Conservation (phyloP, 192 early-diverging fungal species). For the Phlyctochytrium arcticum region DNA sequence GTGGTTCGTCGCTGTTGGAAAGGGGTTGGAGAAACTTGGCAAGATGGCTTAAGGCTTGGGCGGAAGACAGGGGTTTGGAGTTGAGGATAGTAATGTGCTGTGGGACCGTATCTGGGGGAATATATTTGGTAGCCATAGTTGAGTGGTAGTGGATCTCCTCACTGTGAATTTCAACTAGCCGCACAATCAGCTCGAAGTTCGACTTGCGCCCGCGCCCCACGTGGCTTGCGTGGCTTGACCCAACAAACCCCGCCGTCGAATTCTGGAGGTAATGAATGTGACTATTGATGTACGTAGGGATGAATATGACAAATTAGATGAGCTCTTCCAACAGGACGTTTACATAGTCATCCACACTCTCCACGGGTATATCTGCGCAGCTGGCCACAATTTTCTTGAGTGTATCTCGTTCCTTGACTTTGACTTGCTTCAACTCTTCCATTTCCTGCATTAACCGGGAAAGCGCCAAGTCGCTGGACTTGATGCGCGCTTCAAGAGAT, state of each 20-base stretch:
- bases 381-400: neutral
- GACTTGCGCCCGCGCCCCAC: too few relatives aligned
- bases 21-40: constrained; percentile 1
- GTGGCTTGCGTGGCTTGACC: too few relatives aligned
- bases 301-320: too few relatives aligned
- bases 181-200: too few relatives aligned
- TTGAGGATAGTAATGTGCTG: neutral
- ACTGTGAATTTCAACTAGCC: neutral
- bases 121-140: constrained; percentile 11
- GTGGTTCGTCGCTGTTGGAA: neutral
- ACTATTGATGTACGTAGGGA: too few relatives aligned
- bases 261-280: too few relatives aligned
- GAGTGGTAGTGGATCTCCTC: neutral
- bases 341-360: neutral
- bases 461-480: neutral
- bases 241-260: too few relatives aligned
- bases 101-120: neutral
- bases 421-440: neutral
- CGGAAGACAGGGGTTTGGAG: neutral
- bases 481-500: neutral
- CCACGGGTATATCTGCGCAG: neutral
- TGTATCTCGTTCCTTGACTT: neutral
- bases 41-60: neutral
- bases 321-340: neutral
- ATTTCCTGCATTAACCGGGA: neutral